Conservation (phyloP, 169 alveolate species). For the Besnoitia besnoiti region DNA sequence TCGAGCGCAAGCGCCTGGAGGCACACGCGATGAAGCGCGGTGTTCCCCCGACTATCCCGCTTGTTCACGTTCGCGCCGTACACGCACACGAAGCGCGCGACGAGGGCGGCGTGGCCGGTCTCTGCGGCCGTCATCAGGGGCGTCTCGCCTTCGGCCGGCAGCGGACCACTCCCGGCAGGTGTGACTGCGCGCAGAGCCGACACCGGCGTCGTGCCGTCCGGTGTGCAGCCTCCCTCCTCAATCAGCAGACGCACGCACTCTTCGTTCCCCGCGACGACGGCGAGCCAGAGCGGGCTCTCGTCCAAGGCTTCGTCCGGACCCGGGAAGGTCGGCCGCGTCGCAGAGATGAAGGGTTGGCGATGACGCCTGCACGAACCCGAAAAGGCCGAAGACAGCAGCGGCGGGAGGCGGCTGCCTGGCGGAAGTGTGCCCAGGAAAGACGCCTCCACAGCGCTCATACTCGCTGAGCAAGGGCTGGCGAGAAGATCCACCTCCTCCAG, state of each 20-base stretch:
- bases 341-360: neutral
- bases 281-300: slow-evolving; percentile 81
- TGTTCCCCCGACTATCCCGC: slow-evolving; percentile 82
- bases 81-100: slow-evolving; percentile 76
- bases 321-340: neutral
- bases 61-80: slow-evolving; percentile 82
- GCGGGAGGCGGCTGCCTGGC: neutral
- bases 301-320: slow-evolving; percentile 13
- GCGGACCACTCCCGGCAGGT: neutral
- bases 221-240: slow-evolving; percentile 75
- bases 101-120: slow-evolving; percentile 80
- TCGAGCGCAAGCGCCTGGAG: slow-evolving; percentile 37
- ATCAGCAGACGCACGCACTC: slow-evolving; percentile 73
- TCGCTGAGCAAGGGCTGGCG: slow-evolving; percentile 23
- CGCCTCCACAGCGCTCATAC: slow-evolving; percentile 1
- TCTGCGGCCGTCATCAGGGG: slow-evolving; percentile 89
- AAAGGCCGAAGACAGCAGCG: slow-evolving; percentile 1
- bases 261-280: slow-evolving; percentile 77
- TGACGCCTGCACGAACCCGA: neutral
- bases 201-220: slow-evolving; percentile 67
- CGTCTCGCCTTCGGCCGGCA: slow-evolving; percentile 70
- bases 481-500: neutral
- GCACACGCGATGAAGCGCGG: slow-evolving; percentile 80
- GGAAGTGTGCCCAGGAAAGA: neutral
- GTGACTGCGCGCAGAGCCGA: neutral